Conservation (phyloP, 176 grass and related monocot species). For the Phragmites australis region DNA sequence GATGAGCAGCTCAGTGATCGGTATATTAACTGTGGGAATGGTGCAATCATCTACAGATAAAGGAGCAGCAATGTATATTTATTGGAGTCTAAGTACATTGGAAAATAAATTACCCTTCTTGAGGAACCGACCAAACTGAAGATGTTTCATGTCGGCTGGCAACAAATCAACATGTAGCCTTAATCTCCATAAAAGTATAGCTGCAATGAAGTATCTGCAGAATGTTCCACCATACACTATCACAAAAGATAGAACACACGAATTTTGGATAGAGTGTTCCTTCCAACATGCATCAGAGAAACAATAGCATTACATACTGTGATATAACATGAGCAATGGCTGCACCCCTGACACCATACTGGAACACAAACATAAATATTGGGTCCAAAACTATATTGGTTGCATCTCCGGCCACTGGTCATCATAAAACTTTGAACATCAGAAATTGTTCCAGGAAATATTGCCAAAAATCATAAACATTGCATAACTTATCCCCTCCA, state of each 20-base stretch:
- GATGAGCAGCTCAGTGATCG: no score
- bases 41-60: neutral
- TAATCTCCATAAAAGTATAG: conserved; percentile 75
- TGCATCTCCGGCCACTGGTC: conserved; percentile 74
- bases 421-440: neutral
- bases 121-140: conserved; percentile 74
- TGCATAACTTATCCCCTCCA: neutral
- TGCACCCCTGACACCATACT: conserved; percentile 81
- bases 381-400: conserved; percentile 88
- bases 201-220: conserved; percentile 75
- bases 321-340: conserved; percentile 98
- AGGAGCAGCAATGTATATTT: neutral
- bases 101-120: conserved; percentile 65
- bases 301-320: conserved; percentile 66
- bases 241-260: conserved; percentile 30
- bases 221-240: conserved; percentile 40
- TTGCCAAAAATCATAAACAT: neutral
- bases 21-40: neutral
- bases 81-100: neutral
- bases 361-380: conserved; percentile 91
- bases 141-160: conserved; percentile 60
- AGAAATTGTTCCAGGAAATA: neutral
- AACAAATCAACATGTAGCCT: conserved; percentile 56
- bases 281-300: neutral
- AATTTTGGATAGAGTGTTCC: conserved; percentile 23